Evolutionary conservation across 2,329 filamentous ascomycete genomes (phyloP), one percentile per base, ranked within the genome.

Genomic region (Fusarium penzigii): DNA sequence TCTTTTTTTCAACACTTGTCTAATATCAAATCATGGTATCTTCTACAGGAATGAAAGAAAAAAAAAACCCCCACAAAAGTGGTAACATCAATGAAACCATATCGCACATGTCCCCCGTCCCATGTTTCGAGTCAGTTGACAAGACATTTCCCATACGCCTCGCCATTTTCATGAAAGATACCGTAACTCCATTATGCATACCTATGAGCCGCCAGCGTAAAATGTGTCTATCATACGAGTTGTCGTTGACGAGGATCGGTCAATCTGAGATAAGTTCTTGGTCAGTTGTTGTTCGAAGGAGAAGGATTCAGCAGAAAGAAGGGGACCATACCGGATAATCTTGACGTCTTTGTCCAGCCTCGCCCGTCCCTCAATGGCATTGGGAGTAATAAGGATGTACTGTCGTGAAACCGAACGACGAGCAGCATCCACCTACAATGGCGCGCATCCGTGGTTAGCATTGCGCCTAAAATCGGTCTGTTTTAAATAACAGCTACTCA

Each of bases 351-450:
- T 79, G 55, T 84, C 82, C 36, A 83, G 68, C 43, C 76, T 74
- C 25, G 78, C 79, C 63, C 81, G 71, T 61, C 80, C 77, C 70
- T 85, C 76, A 67, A 96, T 91, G 43, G 88, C 88, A 63, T 96
- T 95, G 29, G 94, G 94, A 3, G 93, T 97, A 68, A 99, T 99
- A 49, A 99, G 83, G 58, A 99, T 92, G 66, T 95, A 99, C 69
- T 99, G 94, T 56, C 91, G 84, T 25, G 92, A 91, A n/a, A 94
- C 87, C 2, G 90, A 90, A 29, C 89, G 84, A 64, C 94, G 84
- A 38, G 94, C 94, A 16, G 91, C 90, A 53, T 85, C 82, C 62
- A 97, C 92, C 87, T 91, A 60, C 14, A 34, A 7, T 7, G 20
- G 7, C 20, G 20, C 20, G 7, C 20, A 25, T 25, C 5, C 20